Percentiles rank a stretch among this genome's conserved stretches.
Evolutionary conservation across 2,329 filamentous ascomycete species (phyloP).

Genomic region (Neonectria ditissima): DNA sequence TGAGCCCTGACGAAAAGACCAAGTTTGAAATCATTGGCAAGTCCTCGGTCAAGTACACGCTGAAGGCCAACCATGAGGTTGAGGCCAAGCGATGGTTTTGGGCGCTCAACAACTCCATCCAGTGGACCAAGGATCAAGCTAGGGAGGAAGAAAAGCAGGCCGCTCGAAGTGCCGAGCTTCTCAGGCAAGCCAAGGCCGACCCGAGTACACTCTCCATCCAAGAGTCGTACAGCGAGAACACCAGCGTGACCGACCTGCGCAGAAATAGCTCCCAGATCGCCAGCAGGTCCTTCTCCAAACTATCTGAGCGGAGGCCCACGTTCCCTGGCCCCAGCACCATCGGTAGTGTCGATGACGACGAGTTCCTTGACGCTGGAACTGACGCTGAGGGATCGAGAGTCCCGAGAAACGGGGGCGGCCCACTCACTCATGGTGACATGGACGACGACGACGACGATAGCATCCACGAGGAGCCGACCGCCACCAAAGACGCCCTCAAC

Average conservation of each 20-base stretch:
- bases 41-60: slow-evolving; percentile 97
- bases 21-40: slow-evolving; percentile 98
- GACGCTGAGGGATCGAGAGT: slow-evolving; percentile 56
- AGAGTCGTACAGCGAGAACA: slow-evolving; percentile 63
- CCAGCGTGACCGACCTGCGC: slow-evolving; percentile 61
- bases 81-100: slow-evolving; percentile 99
- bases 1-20: slow-evolving; percentile 97
- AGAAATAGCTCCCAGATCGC: slow-evolving; percentile 59
- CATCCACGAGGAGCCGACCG: slow-evolving; percentile 77
- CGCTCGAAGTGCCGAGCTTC: slow-evolving; percentile 77
- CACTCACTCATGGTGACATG: slow-evolving; percentile 53
- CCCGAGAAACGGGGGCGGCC: slow-evolving; percentile 49
- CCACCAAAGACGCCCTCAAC: slow-evolving; percentile 92
- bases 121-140: slow-evolving; percentile 97
- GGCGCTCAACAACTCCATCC: slow-evolving; percentile 98
- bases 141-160: slow-evolving; percentile 87
- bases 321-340: slow-evolving; percentile 57
- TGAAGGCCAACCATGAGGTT: slow-evolving; percentile 98
- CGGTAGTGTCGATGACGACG: slow-evolving; percentile 66
- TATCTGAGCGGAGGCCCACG: slow-evolving; percentile 50
- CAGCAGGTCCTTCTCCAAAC: slow-evolving; percentile 46
- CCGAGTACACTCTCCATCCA: slow-evolving; percentile 65
- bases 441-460: slow-evolving; percentile 86
- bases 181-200: slow-evolving; percentile 84
- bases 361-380: slow-evolving; percentile 60